Evolutionary conservation across 495 filamentous ascomycete species (phyloP).

Genomic region (Pseudevernia furfuracea): DNA sequence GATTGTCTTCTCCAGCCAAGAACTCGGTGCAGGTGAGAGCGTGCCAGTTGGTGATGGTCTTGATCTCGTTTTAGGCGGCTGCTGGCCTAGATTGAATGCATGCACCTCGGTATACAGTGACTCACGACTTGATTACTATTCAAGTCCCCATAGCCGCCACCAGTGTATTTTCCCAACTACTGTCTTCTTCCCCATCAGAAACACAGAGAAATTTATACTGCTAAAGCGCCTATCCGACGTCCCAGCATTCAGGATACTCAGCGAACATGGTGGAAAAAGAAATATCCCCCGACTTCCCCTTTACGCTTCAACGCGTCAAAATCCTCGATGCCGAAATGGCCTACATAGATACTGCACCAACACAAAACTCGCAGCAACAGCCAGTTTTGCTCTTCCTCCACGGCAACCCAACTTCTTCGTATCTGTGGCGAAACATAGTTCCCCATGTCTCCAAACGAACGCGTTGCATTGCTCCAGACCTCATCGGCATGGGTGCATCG

Average conservation of each 20-base stretch:
- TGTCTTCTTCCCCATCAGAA: too few species aligned
- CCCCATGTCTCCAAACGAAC: background rate
- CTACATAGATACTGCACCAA: background rate
- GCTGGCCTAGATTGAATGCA: too few species aligned
- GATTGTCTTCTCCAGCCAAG: too few species aligned
- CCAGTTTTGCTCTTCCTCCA: background rate
- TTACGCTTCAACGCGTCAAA: background rate
- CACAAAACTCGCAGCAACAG: background rate
- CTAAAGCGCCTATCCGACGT: background rate
- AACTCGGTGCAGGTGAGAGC: too few species aligned
- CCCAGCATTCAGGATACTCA: too few species aligned
- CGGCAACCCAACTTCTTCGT: constrained; percentile 1
- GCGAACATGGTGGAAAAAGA: background rate
- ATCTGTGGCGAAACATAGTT: background rate
- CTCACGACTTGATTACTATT: too few species aligned
- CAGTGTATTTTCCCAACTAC: too few species aligned
- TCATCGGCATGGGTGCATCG: background rate
- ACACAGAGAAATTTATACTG: too few species aligned
- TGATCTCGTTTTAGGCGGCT: too few species aligned
- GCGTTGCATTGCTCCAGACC: background rate
- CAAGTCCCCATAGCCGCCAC: too few species aligned
- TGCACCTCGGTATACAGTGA: too few species aligned
- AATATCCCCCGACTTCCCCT: background rate
- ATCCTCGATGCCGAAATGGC: background rate
- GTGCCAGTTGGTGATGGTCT: too few species aligned